Evolutionary conservation across 2,329 filamentous ascomycete genomes (phyloP).

Genomic region (Chaetothyriales sp.): DNA sequence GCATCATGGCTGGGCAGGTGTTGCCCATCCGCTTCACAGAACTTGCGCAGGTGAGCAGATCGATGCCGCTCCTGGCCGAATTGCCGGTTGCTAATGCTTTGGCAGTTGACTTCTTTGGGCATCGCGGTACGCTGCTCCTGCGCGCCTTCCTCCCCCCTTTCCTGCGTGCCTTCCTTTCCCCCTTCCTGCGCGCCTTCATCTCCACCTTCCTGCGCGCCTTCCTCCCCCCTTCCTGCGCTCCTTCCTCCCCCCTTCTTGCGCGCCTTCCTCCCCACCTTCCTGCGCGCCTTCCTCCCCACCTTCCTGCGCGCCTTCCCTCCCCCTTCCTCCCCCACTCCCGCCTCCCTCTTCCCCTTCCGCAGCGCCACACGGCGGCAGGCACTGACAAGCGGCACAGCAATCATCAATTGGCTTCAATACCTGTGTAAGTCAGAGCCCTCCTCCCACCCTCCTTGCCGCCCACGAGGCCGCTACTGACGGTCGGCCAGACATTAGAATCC

Average conservation of each 20-base stretch:
- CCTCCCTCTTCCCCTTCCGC: conserved; percentile 13
- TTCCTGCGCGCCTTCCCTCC: conserved; percentile 11
- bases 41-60: conserved; percentile 55
- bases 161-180: conserved; percentile 11
- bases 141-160: conserved; percentile 10
- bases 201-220: conserved; percentile 10
- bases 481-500: conserved; percentile 78
- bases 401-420: conserved; percentile 73
- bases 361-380: conserved; percentile 10
- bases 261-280: no score
- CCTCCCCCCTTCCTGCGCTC: conserved; percentile 13
- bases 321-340: conserved; percentile 9
- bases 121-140: conserved; percentile 38
- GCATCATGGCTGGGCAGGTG: conserved; percentile 37
- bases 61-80: not conserved
- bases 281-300: conserved; percentile 11
- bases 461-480: conserved; percentile 4
- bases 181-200: conserved; percentile 11
- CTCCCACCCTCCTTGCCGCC: conserved; percentile 7
- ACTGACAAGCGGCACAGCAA: conserved; percentile 34
- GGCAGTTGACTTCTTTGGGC: conserved; percentile 39
- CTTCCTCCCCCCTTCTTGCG: no score
- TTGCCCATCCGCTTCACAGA: conserved; percentile 89
- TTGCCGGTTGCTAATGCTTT: conserved; percentile 25
- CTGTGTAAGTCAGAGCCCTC: conserved; percentile 47